Conservation (phyloP, 2,329 filamentous ascomycete species). For the Geoglossum cookeanum region DNA sequence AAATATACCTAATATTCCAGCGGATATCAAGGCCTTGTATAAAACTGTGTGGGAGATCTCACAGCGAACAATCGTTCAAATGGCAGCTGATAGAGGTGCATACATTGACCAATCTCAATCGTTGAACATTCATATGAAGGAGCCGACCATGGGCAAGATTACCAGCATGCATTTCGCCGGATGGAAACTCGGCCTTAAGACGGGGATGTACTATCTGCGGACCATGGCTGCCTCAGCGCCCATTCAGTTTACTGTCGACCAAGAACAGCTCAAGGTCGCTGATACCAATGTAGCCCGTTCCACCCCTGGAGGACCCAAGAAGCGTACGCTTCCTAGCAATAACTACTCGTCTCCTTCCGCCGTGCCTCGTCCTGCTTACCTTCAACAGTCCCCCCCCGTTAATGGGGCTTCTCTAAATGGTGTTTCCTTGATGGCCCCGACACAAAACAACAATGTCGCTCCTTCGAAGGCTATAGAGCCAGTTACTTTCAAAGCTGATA, state of each 20-base stretch:
- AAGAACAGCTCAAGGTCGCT: conserved; percentile 74
- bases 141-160: conserved; percentile 99
- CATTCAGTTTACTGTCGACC: conserved; percentile 98
- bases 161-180: conserved; percentile 98
- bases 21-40: conserved; percentile 90
- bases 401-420: conserved; percentile 32
- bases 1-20: conserved; percentile 89
- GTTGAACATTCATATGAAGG: conserved; percentile 98
- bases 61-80: conserved; percentile 85
- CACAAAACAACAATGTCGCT: conserved; percentile 20
- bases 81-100: conserved; percentile 94
- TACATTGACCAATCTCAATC: conserved; percentile 99
- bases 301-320: conserved; percentile 39
- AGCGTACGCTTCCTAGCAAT: conserved; percentile 42
- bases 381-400: conserved; percentile 31
- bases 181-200: conserved; percentile 98
- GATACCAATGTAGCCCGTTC: conserved; percentile 61
- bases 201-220: conserved; percentile 98
- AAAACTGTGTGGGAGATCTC: conserved; percentile 99
- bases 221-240: conserved; percentile 93
- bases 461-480: conserved; percentile 35
- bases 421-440: conserved; percentile 47
- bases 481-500: conserved; percentile 56
- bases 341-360: conserved; percentile 38
- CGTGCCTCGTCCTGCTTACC: conserved; percentile 48